These are phyloP conservation scores for Pythium aquatile DNA, from an alignment of 352 stramenopile species.

Conservation along the genomic window DNA sequence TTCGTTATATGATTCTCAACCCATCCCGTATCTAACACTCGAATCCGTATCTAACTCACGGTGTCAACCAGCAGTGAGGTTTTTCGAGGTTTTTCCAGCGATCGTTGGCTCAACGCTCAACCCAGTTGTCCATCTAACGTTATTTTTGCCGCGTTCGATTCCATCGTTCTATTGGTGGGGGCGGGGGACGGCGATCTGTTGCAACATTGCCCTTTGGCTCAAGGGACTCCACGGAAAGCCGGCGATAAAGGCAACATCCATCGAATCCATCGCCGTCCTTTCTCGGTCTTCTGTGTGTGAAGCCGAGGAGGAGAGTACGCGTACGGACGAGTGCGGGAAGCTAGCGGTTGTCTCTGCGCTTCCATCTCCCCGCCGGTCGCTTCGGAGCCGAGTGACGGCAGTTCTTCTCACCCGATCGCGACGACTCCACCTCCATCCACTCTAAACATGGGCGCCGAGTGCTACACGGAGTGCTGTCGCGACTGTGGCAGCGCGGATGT, in stretches of 20 bases:
- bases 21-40: background rate
- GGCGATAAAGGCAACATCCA: background rate
- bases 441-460: constrained; percentile 54
- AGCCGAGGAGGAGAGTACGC: background rate
- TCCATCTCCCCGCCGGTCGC: background rate
- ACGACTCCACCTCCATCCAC: constrained; percentile 1
- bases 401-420: constrained; percentile 1
- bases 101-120: constrained; percentile 2
- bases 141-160: constrained; percentile 16
- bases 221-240: background rate
- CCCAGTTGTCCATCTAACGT: background rate
- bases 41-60: background rate
- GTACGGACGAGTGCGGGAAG: background rate
- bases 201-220: constrained; percentile 6
- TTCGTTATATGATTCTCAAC: background rate
- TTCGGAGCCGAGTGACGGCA: background rate
- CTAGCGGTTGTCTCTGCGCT: background rate
- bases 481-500: constrained; percentile 75
- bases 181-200: constrained; percentile 16
- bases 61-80: background rate
- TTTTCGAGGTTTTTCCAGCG: constrained; percentile 15
- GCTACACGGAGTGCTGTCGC: constrained; percentile 54
- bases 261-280: background rate
- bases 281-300: constrained; percentile 1
- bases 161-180: constrained; percentile 20